These are phyloP conservation scores for Rostrohypoxylon terebratum DNA, from an alignment of 495 filamentous ascomycete genomes.

Conservation along the genomic window DNA sequence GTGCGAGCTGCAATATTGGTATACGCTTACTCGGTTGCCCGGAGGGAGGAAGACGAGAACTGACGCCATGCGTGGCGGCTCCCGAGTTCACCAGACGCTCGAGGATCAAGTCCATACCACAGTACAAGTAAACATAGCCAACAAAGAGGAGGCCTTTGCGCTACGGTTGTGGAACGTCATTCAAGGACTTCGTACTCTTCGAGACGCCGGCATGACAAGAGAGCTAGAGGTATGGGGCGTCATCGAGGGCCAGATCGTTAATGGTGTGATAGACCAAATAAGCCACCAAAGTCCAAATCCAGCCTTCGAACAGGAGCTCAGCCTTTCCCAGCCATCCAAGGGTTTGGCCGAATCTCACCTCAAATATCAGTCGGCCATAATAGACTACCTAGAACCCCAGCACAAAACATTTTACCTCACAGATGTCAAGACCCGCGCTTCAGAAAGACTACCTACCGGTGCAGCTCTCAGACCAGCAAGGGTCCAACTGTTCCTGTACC, in stretches of 20 bases:
- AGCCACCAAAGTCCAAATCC: constrained; percentile 80
- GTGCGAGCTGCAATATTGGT: constrained; percentile 97
- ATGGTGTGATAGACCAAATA: constrained; percentile 90
- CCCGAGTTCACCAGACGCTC: constrained; percentile 79
- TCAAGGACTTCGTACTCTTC: constrained; percentile 81
- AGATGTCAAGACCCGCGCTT: constrained; percentile 87
- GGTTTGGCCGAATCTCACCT: constrained; percentile 25
- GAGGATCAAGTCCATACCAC: constrained; percentile 86
- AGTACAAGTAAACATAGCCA: constrained; percentile 76
- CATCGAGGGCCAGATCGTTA: constrained; percentile 84
- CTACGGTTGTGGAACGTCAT: constrained; percentile 92
- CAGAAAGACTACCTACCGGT: constrained; percentile 70
- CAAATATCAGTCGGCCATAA: constrained; percentile 45
- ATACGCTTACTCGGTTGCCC: constrained; percentile 75
- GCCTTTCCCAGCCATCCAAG: constrained; percentile 47
- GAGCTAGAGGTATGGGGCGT: constrained; percentile 95
- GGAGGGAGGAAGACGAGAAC: constrained; percentile 78
- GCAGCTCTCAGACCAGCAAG: constrained; percentile 78
- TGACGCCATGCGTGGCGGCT: constrained; percentile 83
- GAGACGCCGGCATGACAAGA: constrained; percentile 82
- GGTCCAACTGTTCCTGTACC: constrained; percentile 92
- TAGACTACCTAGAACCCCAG: constrained; percentile 67
- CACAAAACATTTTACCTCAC: constrained; percentile 78
- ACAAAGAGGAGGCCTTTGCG: constrained; percentile 84
- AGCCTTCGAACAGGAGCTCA: constrained; percentile 68